Evolutionary conservation across 1,139 yeast genomes (phyloP).

Genomic region (Pichia sp.): DNA sequence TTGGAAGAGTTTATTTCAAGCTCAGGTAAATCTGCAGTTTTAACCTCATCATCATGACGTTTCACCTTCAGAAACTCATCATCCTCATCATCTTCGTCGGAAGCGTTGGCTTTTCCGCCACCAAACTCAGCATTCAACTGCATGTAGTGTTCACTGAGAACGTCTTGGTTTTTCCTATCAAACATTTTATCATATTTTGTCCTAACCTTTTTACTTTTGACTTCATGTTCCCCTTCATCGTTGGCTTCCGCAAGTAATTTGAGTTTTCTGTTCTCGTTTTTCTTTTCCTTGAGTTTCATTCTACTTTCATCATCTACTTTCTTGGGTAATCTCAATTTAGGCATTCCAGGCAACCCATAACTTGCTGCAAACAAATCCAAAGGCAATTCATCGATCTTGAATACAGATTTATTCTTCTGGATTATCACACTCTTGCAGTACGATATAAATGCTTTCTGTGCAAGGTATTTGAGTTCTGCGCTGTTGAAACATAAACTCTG

Average conservation of each 20-base stretch:
- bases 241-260: slow-evolving; percentile 53
- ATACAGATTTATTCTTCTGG: slow-evolving; percentile 84
- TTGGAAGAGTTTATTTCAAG: slow-evolving; percentile 66
- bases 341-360: slow-evolving; percentile 93
- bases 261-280: slow-evolving; percentile 76
- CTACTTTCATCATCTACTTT: slow-evolving; percentile 35
- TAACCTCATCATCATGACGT: slow-evolving; percentile 66
- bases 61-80: slow-evolving; percentile 79
- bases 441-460: slow-evolving; percentile 92
- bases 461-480: slow-evolving; percentile 86
- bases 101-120: slow-evolving; percentile 35
- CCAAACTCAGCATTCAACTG: slow-evolving; percentile 53
- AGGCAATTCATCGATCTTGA: slow-evolving; percentile 71
- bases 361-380: slow-evolving; percentile 82
- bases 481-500: slow-evolving; percentile 90
- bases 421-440: slow-evolving; percentile 80
- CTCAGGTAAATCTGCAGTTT: slow-evolving; percentile 63
- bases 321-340: slow-evolving; percentile 70
- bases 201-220: slow-evolving; percentile 47
- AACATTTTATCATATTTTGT: slow-evolving; percentile 96
- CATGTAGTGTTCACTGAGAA: slow-evolving; percentile 81
- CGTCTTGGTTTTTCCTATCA: slow-evolving; percentile 89
- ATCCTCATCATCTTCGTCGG: slow-evolving; percentile 52
- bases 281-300: slow-evolving; percentile 58
- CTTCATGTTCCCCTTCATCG: slow-evolving; percentile 60